Conservation (phyloP, 768 basidiomycete species). For the Boletales sp. region DNA sequence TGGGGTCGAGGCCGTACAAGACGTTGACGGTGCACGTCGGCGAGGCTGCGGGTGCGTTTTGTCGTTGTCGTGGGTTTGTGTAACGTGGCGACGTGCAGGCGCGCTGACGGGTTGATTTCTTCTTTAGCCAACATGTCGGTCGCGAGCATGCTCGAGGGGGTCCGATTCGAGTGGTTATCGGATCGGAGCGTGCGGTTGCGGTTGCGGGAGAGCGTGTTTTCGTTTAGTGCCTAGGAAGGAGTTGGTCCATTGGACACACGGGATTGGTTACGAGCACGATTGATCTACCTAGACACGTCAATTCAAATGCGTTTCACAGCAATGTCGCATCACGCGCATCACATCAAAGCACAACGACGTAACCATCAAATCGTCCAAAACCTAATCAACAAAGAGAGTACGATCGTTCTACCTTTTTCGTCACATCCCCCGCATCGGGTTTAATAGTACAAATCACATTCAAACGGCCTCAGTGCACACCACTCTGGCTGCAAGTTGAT, state of each 20-base stretch:
- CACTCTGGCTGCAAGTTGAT: constrained; percentile 52
- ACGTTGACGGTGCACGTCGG: constrained; percentile 82
- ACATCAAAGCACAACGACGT: no score
- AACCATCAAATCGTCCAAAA: no score
- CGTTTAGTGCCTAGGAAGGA: constrained; percentile 68
- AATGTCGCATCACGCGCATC: no score
- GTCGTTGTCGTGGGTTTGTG: neutral
- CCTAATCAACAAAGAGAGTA: no score
- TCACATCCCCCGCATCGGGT: no score
- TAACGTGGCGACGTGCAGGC: neutral
- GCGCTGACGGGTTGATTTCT: no score
- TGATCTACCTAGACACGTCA: no score
- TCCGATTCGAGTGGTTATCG: constrained; percentile 81
- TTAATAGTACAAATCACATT: constrained; percentile 33
- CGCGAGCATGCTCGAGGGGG: constrained; percentile 64
- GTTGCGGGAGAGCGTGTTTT: constrained; percentile 78
- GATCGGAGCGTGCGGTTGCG: constrained; percentile 80
- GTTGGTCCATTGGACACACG: no score
- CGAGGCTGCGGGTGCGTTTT: constrained; percentile 59
- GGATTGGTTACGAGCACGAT: no score
- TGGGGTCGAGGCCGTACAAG: constrained; percentile 85
- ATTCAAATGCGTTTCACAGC: no score
- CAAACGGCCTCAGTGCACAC: constrained; percentile 50
- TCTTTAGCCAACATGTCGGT: constrained; percentile 49
- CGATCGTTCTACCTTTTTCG: no score